Evolutionary conservation across 257 asterid genomes (phyloP), one percentile per base, ranked within the genome.

Genomic region (Nicotiana tomentosiformis): DNA sequence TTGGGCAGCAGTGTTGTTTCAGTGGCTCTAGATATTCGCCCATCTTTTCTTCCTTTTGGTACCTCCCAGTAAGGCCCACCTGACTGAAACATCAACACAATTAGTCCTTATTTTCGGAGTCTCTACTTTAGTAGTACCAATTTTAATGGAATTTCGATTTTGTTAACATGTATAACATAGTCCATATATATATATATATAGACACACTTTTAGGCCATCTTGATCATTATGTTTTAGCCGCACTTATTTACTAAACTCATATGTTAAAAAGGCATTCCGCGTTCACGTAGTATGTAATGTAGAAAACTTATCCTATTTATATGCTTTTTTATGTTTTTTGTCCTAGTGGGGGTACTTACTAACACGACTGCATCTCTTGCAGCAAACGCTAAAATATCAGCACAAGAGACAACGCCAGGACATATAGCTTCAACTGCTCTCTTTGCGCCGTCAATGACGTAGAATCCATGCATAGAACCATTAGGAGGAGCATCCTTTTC

Each of bases 51-150:
- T 82, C 98, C 98, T 88, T 93, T 87, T 5, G 90, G 93, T 46
- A 93, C 97, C 2, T 84, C 88, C 98, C 98, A 95, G 56, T 64
- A 83, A 14, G 97, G 97, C 61, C 98, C 98, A 15, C 98, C 98
- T 2, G 92, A 83, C 98, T 93, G 80, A n/a, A 64, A 57, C 57
- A 66, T 23, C 66, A 51, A 51, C 26, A 3, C 0, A 4, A 51
- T 72, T 2, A 43, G 78, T 20, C 58, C 35, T 69, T 14, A n/a
- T 37, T 69, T 72, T 72, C 1, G 23, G 33, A 74, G 4, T 72
- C 20, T 23, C 9, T 14, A 74, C 23, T 46, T 20, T 3, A 74
- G 61, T 7, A 49, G 4, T 58, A 56, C 1, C 5, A 11, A n/a
- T 16, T 39, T 72, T 9, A 20, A 46, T 72, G 39, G 65, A 17